Evolutionary conservation across 2,329 filamentous ascomycete genomes (phyloP), one percentile per base, ranked within the genome.

Genomic region (Microcyclosporella mali): DNA sequence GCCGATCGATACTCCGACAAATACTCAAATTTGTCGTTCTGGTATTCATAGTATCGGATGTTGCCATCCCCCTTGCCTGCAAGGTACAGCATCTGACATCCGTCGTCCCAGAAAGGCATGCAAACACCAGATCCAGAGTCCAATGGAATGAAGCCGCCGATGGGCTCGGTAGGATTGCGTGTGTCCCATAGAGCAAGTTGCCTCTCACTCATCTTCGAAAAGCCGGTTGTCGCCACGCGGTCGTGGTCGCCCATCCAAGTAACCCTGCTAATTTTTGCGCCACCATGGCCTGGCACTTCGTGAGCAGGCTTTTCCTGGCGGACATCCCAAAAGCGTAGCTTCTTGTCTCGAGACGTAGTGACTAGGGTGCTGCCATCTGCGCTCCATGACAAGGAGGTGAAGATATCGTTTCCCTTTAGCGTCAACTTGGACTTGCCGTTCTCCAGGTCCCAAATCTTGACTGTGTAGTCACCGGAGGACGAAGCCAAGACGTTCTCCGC

Each of bases 61-160:
- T 98, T 98, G 61, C 92, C 92, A 63, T 98, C 92, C 67, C 90
- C 92, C 74, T 97, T 97, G 64, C 92, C 92, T 59, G 92, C 92
- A 62, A 98, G 78, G 69, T 95, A 98, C 61, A 98, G 74, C 65
- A 88, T 94, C 70, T 92, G 88, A 40, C 87, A 95, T 48, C 89
- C 88, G 48, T 97, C 90, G 64, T 98, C 92, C 92, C 92, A 98
- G 78, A 98, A 97, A 25, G 92, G 92, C 87, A 98, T 95, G 76
- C 88, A 94, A 47, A 98, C 89, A 64, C 92, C 92, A 34, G 90
- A 95, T 60, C 95, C 95, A 35, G 88, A 94, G 69, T 98, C 92
- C 37, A 98, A 77, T 56, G 85, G 85, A 58, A 79, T 82, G 70
- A 95, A 95, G 12, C 88, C 89, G 38, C 87, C 88, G 58, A 97